phyloP scores from a whole-genome alignment of 805 yeast species.

The Hanseniaspora taiwanica region DNA sequence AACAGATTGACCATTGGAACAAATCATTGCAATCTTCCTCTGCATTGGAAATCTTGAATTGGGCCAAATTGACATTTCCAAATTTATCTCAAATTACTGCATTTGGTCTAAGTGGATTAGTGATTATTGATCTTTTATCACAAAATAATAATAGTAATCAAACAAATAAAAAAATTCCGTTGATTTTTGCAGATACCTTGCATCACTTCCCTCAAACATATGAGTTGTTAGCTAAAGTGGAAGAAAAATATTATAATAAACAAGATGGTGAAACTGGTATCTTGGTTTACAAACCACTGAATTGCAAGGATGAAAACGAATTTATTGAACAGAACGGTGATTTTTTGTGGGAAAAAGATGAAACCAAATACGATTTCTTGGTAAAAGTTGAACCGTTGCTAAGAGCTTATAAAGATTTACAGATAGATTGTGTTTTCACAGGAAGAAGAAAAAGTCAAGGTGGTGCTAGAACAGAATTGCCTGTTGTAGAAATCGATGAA shows the following conservation, averaged over 20 bases:
- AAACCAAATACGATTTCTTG: conserved; percentile 64
- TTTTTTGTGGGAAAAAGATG: conserved; percentile 72
- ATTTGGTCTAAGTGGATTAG: conserved; percentile 86
- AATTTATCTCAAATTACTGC: conserved; percentile 84
- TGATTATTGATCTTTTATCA: conserved; percentile 67
- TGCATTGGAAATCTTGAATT: conserved; percentile 63
- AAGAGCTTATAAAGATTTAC: conserved; percentile 62
- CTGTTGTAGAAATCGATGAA: conserved; percentile 65
- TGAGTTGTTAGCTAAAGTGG: conserved; percentile 50
- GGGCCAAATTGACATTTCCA: conserved; percentile 81
- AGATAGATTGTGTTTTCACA: conserved; percentile 76
- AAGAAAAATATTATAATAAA: conserved; percentile 34
- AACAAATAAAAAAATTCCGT: conserved; percentile 39
- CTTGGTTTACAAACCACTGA: conserved; percentile 57
- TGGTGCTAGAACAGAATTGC: conserved; percentile 58
- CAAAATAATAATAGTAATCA: conserved; percentile 6
- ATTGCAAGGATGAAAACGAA: conserved; percentile 41
- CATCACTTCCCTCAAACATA: conserved; percentile 93
- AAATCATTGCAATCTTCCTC: conserved; percentile 34
- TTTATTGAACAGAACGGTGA: conserved; percentile 62
- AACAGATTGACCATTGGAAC: conserved; percentile 57
- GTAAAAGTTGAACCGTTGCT: conserved; percentile 90
- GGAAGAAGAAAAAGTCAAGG: conserved; percentile 90
- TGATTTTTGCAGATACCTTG: conserved; percentile 79
- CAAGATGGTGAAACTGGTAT: conserved; percentile 27